These are phyloP conservation scores for Smittium mucronatum DNA, from an alignment of 371 early-diverging fungal species.

Conservation along the genomic window DNA sequence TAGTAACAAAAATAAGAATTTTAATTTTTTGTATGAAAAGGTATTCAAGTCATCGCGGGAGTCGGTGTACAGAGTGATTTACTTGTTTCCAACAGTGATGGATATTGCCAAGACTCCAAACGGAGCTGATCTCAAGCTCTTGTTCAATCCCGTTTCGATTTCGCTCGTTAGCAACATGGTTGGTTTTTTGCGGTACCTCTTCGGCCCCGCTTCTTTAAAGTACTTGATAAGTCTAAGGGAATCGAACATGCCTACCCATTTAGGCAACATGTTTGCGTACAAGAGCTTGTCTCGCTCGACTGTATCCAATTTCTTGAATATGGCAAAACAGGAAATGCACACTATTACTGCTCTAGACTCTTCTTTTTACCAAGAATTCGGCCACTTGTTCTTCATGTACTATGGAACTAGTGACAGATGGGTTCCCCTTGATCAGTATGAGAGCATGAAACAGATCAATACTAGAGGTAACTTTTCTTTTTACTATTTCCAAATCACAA, in stretches of 20 bases:
- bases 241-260: constrained; percentile 35
- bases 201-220: constrained; percentile 27
- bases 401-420: constrained; percentile 64
- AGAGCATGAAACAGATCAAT: constrained; percentile 48
- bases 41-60: constrained; percentile 37
- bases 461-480: constrained; percentile 40
- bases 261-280: constrained; percentile 40
- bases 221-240: constrained; percentile 28
- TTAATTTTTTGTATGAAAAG: not conserved
- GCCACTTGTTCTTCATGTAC: constrained; percentile 59
- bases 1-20: not conserved
- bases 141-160: constrained; percentile 32
- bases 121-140: constrained; percentile 46
- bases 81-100: constrained; percentile 65
- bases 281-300: constrained; percentile 43
- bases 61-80: constrained; percentile 45
- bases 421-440: constrained; percentile 59
- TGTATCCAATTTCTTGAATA: constrained; percentile 45
- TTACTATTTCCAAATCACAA: not conserved
- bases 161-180: constrained; percentile 30
- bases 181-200: constrained; percentile 27
- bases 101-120: constrained; percentile 61
- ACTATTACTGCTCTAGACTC: constrained; percentile 47
- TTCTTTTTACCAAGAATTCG: constrained; percentile 41
- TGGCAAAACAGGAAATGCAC: constrained; percentile 66